Base-by-base conservation (phyloP, 139 green algal species). In the Coelastrella sp. region DNA sequence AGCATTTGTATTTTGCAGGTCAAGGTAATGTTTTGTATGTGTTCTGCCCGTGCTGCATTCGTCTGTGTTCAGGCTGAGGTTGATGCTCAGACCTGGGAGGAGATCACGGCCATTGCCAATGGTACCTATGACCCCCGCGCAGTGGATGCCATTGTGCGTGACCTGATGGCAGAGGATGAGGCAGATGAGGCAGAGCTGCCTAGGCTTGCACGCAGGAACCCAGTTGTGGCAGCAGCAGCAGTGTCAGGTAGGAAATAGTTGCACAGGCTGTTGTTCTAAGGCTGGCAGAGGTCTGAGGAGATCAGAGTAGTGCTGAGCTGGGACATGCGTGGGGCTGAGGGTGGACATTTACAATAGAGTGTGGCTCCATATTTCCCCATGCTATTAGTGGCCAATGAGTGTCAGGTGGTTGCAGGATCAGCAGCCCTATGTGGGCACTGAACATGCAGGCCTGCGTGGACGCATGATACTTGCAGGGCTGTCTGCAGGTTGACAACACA, bases 151-250 rank as follows among this genome's bases (percentile, higher is more conserved):
- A 92, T 94, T 84, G 90, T 94, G n/a, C 84, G 68, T 58, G 92
- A 94, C 84, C 85, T 94, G 59, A 17, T 94, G 82, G 88, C 66
- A 3, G 79, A 79, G 19, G 87, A 88, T 20, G 89, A 92, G 1
- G 90, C 94, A 9, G 93, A 93, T 27, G 93, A 95, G 91, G 93
- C 92, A 17, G 93, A 95, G 91, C 10, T 95, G 72, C 91, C 93
- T 8, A 66, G 73, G 0, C 78, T 82, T 7, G 93, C 93, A 8
- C 91, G 92, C 63, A 92, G 93, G 63, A 63, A 79, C 7, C 90
- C 92, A 25, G 81, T 90, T 5, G 91, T 94, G 15, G 74, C 74
- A 68, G 85, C 74, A 84, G 85, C 85, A 75, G 85, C 85, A 74
- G 74, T 90, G 85, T 90, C 85, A 90, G 85, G 73, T 90, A 24